Evolutionary conservation across 306 rosid genomes (phyloP).

Genomic region (Vigna nakashimae): DNA sequence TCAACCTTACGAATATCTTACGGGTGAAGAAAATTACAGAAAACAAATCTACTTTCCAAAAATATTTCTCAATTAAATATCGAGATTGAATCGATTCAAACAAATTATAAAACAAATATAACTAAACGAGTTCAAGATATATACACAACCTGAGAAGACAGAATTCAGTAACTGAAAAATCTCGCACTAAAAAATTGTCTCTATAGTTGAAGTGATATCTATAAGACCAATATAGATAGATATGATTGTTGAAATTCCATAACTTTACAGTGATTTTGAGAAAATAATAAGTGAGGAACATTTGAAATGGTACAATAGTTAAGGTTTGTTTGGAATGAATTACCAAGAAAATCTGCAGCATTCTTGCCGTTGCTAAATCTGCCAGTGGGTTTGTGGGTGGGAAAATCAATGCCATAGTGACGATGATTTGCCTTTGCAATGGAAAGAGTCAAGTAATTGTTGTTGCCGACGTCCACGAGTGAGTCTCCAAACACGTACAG

Average conservation of each 20-base stretch:
- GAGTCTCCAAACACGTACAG: slow-evolving; percentile 86
- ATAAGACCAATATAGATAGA: too few relatives aligned
- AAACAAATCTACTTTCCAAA: slow-evolving; percentile 5
- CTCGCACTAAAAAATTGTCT: neutral
- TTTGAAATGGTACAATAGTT: neutral
- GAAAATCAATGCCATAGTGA: slow-evolving; percentile 76
- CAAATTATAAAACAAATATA: too few relatives aligned
- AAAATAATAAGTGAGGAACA: neutral
- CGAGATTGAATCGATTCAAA: too few relatives aligned
- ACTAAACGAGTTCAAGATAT: neutral
- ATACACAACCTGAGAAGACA: neutral
- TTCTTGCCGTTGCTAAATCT: slow-evolving; percentile 86
- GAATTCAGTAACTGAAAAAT: neutral
- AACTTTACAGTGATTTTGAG: too few relatives aligned
- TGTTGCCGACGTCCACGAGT: slow-evolving; percentile 83
- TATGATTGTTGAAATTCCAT: slow-evolving; percentile 1
- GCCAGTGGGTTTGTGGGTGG: slow-evolving; percentile 65
- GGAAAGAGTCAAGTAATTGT: slow-evolving; percentile 64
- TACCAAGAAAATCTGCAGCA: slow-evolving; percentile 80
- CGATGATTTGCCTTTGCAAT: slow-evolving; percentile 70
- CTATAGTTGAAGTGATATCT: neutral
- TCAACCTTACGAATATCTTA: slow-evolving; percentile 12
- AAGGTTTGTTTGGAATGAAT: neutral
- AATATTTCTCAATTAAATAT: neutral
- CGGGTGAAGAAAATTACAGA: neutral